Conservation (phyloP, 169 alveolate genomes). For the Toxoplasma gondii region DNA sequence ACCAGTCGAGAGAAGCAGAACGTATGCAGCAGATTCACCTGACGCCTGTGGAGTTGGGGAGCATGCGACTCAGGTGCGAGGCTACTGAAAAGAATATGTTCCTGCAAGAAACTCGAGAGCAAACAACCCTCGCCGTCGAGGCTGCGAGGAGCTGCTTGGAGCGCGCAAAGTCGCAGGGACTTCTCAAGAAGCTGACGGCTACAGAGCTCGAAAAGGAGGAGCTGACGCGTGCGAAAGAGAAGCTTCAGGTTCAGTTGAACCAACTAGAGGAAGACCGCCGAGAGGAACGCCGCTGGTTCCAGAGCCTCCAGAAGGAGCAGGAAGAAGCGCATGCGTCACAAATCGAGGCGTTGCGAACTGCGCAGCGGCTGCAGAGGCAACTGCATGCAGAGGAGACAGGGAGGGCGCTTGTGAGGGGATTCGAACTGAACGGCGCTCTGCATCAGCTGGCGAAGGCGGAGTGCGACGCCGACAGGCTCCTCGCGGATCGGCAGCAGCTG, state of each 20-base stretch:
- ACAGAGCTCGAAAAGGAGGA: neutral
- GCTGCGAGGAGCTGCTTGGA: neutral
- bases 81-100: no score
- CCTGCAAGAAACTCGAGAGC: no score
- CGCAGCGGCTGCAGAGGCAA: neutral
- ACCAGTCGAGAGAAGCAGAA: no score
- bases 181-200: neutral
- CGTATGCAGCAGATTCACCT: no score
- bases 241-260: neutral
- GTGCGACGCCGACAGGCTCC: neutral
- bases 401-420: neutral
- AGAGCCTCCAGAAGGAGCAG: neutral
- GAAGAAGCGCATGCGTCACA: neutral
- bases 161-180: neutral
- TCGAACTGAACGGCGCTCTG: neutral
- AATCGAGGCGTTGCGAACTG: neutral
- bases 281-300: neutral
- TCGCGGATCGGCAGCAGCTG: neutral
- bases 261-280: neutral
- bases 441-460: neutral
- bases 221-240: neutral
- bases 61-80: no score
- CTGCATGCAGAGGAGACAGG: neutral
- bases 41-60: no score
- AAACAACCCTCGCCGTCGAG: neutral